Evolutionary conservation across 2,329 filamentous ascomycete genomes (phyloP).

Genomic region (Aureobasidium musti): DNA sequence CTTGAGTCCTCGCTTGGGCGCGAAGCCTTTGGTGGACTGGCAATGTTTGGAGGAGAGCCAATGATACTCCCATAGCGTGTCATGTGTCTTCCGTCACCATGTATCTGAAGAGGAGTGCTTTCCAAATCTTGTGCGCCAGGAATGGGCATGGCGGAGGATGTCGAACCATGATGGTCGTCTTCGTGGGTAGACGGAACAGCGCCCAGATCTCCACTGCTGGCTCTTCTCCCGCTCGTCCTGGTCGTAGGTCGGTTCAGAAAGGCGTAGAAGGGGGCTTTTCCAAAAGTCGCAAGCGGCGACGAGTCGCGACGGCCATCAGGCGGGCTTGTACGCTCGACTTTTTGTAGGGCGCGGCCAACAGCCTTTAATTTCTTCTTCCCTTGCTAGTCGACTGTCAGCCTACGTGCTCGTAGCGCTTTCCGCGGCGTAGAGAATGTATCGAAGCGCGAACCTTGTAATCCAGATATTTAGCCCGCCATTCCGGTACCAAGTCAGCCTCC

Average conservation of each 20-base stretch:
- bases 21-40: constrained; percentile 27
- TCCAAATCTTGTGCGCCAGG: constrained; percentile 32
- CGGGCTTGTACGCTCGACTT: constrained; percentile 54
- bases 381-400: constrained; percentile 44
- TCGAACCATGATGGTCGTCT: constrained; percentile 9
- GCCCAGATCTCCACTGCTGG: constrained; percentile 16
- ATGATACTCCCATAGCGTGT: constrained; percentile 66
- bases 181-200: constrained; percentile 9
- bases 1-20: constrained; percentile 47
- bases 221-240: neutral
- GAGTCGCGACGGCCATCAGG: constrained; percentile 44
- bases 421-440: neutral
- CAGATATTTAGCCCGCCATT: constrained; percentile 93
- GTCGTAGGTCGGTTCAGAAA: constrained; percentile 44
- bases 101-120: constrained; percentile 37
- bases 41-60: constrained; percentile 51
- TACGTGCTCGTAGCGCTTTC: neutral
- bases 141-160: constrained; percentile 13
- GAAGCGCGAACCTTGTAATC: constrained; percentile 69
- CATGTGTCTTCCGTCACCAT: constrained; percentile 36
- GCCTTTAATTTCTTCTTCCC: constrained; percentile 94
- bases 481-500: constrained; percentile 83
- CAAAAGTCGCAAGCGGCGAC: constrained; percentile 37
- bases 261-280: constrained; percentile 45
- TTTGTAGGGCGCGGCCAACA: constrained; percentile 69